Percentiles rank a stretch among this genome's conserved stretches.
These are phyloP conservation scores for Centaurea solstitialis DNA, from an alignment of 129 eudicot genomes.

Conservation along the genomic window DNA sequence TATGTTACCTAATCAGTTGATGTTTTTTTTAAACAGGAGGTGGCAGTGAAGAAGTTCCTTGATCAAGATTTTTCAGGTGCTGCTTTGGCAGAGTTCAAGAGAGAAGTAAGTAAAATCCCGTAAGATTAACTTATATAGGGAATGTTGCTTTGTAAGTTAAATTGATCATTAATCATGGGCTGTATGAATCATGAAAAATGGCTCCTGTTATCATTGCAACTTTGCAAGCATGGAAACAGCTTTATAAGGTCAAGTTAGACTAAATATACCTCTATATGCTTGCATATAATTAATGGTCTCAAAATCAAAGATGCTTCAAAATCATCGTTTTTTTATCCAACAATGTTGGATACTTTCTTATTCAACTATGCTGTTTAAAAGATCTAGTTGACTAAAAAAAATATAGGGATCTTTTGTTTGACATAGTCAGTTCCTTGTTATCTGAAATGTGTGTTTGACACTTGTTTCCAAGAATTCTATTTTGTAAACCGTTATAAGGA, in stretches of 20 bases:
- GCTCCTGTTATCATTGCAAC: background rate
- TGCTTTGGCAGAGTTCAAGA: conserved; percentile 93
- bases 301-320: background rate
- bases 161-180: background rate
- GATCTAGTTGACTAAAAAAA: background rate
- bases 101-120: conserved; percentile 67
- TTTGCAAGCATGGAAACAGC: background rate
- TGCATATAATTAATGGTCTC: background rate
- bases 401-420: background rate
- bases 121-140: background rate
- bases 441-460: background rate
- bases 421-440: background rate
- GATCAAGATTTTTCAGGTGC: conserved; percentile 99
- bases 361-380: background rate
- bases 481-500: background rate
- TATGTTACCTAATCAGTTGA: conserved; percentile 16
- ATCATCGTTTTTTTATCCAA: background rate
- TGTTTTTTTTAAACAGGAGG: conserved; percentile 63
- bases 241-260: background rate
- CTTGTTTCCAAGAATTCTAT: background rate
- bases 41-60: conserved; percentile 98
- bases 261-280: background rate
- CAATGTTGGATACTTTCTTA: background rate
- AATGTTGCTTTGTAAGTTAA: background rate
- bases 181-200: background rate